Base-by-base conservation (phyloP, 2,329 filamentous ascomycete genomes). In the Fusarium multiceps region DNA sequence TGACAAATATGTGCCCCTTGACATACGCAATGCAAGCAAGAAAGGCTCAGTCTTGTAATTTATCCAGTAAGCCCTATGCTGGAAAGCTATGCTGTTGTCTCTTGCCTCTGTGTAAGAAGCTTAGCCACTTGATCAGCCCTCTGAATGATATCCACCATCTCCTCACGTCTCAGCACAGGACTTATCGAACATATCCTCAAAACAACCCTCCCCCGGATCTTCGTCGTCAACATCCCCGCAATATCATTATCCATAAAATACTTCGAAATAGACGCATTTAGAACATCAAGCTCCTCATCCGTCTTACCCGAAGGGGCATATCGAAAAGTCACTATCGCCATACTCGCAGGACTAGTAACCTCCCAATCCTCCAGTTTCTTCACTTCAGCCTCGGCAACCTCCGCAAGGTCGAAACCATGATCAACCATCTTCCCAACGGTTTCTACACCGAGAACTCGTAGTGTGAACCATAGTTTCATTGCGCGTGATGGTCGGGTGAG, bases 241-340 rank as follows among this genome's bases (percentile, higher is more conserved):
- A 59, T 14, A 4, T 47, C 20, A 0, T 42, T 32, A 3, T 65
- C 27, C 8, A 64, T 21, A 2, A 65, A 23, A 6, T 37, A 2
- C 10, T 21, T 65, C 0, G 62, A 64, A 16, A 65, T 65, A 2
- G 23, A n/a, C 2, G 51, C 53, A 6, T 64, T 64, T 2, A 65
- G 6, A 6, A 0, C 27, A 28, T 64, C 62, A 32, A 59, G 14
- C 9, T 65, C 27, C 20, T 59, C 32, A 3, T 51, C 53, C 1
- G 27, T 46, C 46, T 47, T 64, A 2, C 23, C 60, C 1, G 1
- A 0, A 3, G 60, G 40, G 13, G 51, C 60, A 40, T 65, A 64
- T 27, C 60, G 40, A 23, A 64, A 64, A 3, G 60, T 65, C 13
- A 64, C 46, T 5, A 64, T 64, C 14, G 62, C 60, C 60, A 64